Base-by-base conservation (phyloP, 1,139 yeast genomes). In the Pichia sp. region DNA sequence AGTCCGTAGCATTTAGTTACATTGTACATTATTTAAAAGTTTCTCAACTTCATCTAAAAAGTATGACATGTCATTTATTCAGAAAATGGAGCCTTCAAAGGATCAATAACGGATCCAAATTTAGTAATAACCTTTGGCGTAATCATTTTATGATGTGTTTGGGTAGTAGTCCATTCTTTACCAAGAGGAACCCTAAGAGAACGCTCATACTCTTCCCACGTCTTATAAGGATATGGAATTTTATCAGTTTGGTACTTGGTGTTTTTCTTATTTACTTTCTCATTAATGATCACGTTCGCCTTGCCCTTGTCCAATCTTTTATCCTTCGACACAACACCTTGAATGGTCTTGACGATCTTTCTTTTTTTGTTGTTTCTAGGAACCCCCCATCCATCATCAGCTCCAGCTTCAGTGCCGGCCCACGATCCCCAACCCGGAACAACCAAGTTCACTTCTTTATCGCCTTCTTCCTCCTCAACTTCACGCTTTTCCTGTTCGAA, bases 351-450 rank as follows among this genome's bases (percentile, higher is more conserved):
- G 19, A 85, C 77, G 57, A 86, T 77, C 68, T 84, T 85, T 64
- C 79, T 76, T 71, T 84, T 83, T 66, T 83, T 80, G 75, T 71
- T 50, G 82, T 81, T 66, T 81, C 80, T 57, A 15, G 56, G 54
- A 6, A 49, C 49, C 23, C 58, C 56, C 61, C 61, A 59, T 13
- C 64, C 76, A 49, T 53, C 59, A 49, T 77, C 76, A 48, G 73
- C 75, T 29, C 70, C 67, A 11, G 66, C 69, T n/a, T 77, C 85
- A 8, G 45, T 34, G 44, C 86, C 85, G 3, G 87, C 84, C 93
- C 95, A 87, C 56, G 80, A 87, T 50, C 93, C 93, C 98, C 99
- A 93, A 2, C 99, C 99, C 3, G 98, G 98, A 51, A 92, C 72
- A 0, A 96, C 86, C 52, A 85, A 72, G 67, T 92, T 97, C 58